Percentiles rank a stretch among this genome's conserved stretches.
Conservation (phyloP, 2,329 filamentous ascomycete species). For the Botryosphaeria dothidea region DNA sequence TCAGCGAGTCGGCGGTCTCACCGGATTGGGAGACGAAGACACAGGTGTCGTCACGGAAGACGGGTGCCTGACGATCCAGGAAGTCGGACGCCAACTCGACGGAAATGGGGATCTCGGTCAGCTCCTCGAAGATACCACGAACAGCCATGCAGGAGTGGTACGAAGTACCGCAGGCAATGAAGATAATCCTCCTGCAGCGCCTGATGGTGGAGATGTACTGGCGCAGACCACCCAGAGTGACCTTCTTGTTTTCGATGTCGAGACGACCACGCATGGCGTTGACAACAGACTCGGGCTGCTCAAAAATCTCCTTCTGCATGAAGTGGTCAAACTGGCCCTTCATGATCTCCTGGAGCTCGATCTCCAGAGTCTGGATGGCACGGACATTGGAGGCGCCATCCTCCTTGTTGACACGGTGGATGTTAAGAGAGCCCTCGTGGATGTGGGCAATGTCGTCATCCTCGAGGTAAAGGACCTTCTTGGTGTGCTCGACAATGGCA, state of each 20-base stretch:
- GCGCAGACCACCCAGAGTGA: conserved; percentile 91
- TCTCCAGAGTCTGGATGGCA: conserved; percentile 96
- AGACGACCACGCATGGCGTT: conserved; percentile 99
- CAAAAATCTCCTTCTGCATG: conserved; percentile 99
- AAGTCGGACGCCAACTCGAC: conserved; percentile 98
- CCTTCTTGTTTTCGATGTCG: conserved; percentile 88
- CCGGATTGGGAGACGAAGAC: conserved; percentile 99
- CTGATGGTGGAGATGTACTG: conserved; percentile 97
- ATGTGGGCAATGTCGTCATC: conserved; percentile 99
- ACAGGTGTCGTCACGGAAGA: conserved; percentile 99
- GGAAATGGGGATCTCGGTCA: conserved; percentile 95
- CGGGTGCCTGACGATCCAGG: conserved; percentile 91
- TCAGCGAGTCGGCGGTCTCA: conserved; percentile 95
- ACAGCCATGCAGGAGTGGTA: conserved; percentile 99
- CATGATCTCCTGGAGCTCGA: conserved; percentile 99
- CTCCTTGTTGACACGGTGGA: conserved; percentile 95
- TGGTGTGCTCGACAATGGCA: conserved; percentile 98
- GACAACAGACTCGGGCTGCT: conserved; percentile 98
- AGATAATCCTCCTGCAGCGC: conserved; percentile 95
- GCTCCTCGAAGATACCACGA: conserved; percentile 94
- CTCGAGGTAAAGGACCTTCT: conserved; percentile 99
- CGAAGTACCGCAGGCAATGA: conserved; percentile 97
- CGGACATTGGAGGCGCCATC: conserved; percentile 96
- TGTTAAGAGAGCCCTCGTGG: conserved; percentile 98
- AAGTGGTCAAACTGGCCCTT: conserved; percentile 99